Percentiles rank a stretch among this genome's conserved stretches.
These are phyloP conservation scores for Naganishia antarctica DNA, from an alignment of 768 basidiomycete genomes.

Conservation along the genomic window DNA sequence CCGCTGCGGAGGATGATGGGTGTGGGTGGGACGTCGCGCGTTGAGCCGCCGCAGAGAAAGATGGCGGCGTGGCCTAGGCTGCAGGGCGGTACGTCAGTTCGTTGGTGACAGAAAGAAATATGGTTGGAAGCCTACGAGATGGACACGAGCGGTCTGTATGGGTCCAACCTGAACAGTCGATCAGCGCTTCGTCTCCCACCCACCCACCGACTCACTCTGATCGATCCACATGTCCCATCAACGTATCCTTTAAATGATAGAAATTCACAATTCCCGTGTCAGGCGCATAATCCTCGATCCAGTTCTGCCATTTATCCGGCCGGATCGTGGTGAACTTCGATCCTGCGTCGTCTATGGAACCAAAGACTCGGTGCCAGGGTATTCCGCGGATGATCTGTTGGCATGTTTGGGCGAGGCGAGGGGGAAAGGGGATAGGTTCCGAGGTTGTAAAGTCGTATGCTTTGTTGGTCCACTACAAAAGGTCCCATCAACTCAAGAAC, in stretches of 20 bases:
- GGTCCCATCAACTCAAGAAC: neutral
- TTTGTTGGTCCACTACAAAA: constrained; percentile 77
- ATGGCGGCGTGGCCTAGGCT: constrained; percentile 84
- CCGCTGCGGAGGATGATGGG: constrained; percentile 85
- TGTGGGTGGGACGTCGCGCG: constrained; percentile 68
- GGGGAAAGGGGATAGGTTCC: constrained; percentile 62
- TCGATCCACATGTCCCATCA: constrained; percentile 97
- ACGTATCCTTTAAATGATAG: constrained; percentile 81
- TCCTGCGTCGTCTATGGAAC: constrained; percentile 35
- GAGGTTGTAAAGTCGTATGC: constrained; percentile 77
- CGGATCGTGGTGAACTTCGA: constrained; percentile 31
- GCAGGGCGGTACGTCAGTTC: neutral
- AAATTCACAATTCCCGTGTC: constrained; percentile 97
- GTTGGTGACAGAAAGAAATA: neutral
- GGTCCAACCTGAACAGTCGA: constrained; percentile 56
- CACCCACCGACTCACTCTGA: constrained; percentile 58
- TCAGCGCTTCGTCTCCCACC: neutral
- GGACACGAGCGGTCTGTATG: constrained; percentile 84
- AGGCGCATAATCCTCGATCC: constrained; percentile 77
- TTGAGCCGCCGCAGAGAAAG: constrained; percentile 80
- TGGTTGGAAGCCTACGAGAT: constrained; percentile 67
- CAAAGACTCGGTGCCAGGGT: constrained; percentile 65
- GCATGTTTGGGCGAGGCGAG: constrained; percentile 60
- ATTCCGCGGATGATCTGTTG: constrained; percentile 60
- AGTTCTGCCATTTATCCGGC: constrained; percentile 62